These are phyloP conservation scores for Ceratocystis papillata DNA, from an alignment of 2,329 filamentous ascomycete species.

Conservation along the genomic window DNA sequence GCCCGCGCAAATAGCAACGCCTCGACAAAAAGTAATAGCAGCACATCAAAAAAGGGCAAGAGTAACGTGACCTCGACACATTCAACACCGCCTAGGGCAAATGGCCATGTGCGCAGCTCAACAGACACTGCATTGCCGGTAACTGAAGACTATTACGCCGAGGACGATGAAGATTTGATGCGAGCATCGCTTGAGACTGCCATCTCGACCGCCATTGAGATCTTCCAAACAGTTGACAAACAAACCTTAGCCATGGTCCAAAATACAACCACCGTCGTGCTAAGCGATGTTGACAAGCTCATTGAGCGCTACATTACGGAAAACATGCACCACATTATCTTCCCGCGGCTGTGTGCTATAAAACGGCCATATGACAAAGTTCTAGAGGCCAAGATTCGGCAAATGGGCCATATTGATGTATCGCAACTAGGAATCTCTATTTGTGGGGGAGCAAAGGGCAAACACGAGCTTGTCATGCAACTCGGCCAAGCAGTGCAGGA, in stretches of 20 bases:
- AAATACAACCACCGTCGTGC: constrained; percentile 85
- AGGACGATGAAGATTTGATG: constrained; percentile 88
- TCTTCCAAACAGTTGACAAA: constrained; percentile 93
- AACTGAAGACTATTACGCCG: constrained; percentile 59
- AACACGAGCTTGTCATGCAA: constrained; percentile 67
- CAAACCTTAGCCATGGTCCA: constrained; percentile 85
- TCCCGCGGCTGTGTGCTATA: constrained; percentile 67
- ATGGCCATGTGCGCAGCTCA: not conserved
- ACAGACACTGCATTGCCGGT: constrained; percentile 36
- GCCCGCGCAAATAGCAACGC: constrained; percentile 38
- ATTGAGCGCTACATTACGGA: constrained; percentile 93
- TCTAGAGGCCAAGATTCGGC: constrained; percentile 76
- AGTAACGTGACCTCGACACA: constrained; percentile 28
- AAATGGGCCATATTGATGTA: constrained; percentile 90
- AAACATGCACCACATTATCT: constrained; percentile 82
- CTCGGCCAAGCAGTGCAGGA: constrained; percentile 72
- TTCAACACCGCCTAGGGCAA: not conserved
- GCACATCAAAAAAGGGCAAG: constrained; percentile 29
- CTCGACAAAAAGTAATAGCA: constrained; percentile 22
- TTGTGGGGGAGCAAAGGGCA: constrained; percentile 64
- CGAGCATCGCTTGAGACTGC: constrained; percentile 80
- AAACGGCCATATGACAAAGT: constrained; percentile 75
- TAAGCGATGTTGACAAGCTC: constrained; percentile 79
- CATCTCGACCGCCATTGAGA: constrained; percentile 83
- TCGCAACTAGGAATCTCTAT: constrained; percentile 86